phyloP scores from a whole-genome alignment of 2,329 filamentous ascomycete species.

The Scolecobasidium constrictum region DNA sequence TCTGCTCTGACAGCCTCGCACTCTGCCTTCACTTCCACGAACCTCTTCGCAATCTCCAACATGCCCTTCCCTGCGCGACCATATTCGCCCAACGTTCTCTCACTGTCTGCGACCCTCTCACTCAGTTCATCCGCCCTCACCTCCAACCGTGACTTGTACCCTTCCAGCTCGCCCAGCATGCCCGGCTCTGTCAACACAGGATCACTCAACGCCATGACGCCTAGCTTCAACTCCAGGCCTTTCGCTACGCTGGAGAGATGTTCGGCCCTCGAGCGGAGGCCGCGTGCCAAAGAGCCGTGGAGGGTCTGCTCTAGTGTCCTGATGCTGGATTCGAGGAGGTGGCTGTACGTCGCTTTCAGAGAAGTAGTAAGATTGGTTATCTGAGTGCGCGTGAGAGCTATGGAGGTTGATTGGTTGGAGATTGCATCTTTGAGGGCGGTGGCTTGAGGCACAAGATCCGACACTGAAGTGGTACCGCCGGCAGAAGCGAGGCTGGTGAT shows the following conservation, averaged over 20 bases:
- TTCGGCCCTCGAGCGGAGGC: conserved; percentile 31
- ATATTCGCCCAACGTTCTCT: conserved; percentile 25
- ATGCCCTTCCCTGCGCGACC: conserved; percentile 23
- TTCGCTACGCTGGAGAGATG: conserved; percentile 30
- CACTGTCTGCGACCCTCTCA: conserved; percentile 22
- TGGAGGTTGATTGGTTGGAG: conserved; percentile 5
- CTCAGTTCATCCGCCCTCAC: conserved; percentile 19
- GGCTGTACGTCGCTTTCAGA: conserved; percentile 25
- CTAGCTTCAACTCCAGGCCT: conserved; percentile 29
- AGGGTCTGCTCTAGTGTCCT: conserved; percentile 35
- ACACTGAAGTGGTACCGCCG: neutral
- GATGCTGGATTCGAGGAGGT: conserved; percentile 27
- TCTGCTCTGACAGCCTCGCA: conserved; percentile 22
- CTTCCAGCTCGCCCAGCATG: conserved; percentile 21
- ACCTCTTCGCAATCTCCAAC: conserved; percentile 28
- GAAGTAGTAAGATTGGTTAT: conserved; percentile 23
- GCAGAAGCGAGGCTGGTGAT: conserved; percentile 1
- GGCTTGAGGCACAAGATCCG: conserved; percentile 5
- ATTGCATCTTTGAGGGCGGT: conserved; percentile 12
- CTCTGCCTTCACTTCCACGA: conserved; percentile 24
- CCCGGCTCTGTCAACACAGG: conserved; percentile 16
- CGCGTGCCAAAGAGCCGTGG: conserved; percentile 32
- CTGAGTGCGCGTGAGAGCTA: conserved; percentile 20
- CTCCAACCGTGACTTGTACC: conserved; percentile 21
- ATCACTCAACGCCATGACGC: conserved; percentile 18